A percentile compares a stretch with the other conserved stretches of the same genome.
Conservation (phyloP, 1,284 basidiomycete species). For the Chiua sp. region DNA sequence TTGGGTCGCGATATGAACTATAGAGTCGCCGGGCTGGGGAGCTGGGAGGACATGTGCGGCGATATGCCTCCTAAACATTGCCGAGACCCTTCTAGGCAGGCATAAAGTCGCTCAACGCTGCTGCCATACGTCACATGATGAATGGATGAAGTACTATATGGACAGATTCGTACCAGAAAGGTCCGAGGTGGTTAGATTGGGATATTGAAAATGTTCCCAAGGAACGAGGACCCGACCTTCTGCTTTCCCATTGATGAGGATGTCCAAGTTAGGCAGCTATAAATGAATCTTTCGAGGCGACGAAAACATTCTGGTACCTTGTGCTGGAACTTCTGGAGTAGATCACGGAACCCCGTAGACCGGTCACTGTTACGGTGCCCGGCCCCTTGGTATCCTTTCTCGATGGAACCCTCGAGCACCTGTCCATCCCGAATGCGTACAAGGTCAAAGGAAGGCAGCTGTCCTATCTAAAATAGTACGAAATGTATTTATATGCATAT, state of each 20-base stretch:
- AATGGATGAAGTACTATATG: background rate
- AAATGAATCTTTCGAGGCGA: constrained; percentile 3
- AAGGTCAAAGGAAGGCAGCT: constrained; percentile 82
- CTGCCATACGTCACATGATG: constrained; percentile 44
- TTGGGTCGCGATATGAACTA: constrained; percentile 62
- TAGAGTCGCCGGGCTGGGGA: constrained; percentile 84
- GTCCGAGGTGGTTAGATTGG: constrained; percentile 68
- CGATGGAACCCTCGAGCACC: constrained; percentile 64
- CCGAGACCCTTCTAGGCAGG: constrained; percentile 88
- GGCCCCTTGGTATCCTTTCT: constrained; percentile 62
- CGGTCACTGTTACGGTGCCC: constrained; percentile 83
- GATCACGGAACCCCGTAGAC: constrained; percentile 74
- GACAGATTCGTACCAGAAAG: constrained; percentile 50
- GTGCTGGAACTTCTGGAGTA: constrained; percentile 75
- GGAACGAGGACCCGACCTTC: constrained; percentile 93
- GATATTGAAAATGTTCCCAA: constrained; percentile 78
- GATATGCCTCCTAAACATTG: constrained; percentile 91
- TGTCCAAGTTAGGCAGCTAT: constrained; percentile 89
- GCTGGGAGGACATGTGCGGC: constrained; percentile 83
- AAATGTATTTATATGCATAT: too few species aligned
- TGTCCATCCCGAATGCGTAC: constrained; percentile 74
- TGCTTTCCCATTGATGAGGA: constrained; percentile 90
- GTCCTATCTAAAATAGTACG: too few species aligned
- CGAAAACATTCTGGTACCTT: constrained; percentile 61
- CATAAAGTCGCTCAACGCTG: constrained; percentile 71